phyloP scores from a whole-genome alignment of 2,329 filamentous ascomycete genomes.

The Fusarium sublunatum region DNA sequence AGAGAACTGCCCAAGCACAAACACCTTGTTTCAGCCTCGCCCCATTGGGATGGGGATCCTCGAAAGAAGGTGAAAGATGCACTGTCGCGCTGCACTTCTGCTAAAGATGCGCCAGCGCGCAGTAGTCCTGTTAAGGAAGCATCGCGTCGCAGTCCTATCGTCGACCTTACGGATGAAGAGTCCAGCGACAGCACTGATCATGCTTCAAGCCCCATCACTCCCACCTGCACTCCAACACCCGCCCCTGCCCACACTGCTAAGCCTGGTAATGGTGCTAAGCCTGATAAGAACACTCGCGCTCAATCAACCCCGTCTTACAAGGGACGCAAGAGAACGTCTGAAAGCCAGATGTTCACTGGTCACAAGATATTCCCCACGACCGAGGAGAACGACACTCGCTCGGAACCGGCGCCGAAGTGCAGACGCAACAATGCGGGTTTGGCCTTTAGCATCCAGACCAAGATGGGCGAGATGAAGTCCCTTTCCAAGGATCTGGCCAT shows the following conservation, averaged over 20 bases:
- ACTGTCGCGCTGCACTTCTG: too few relatives aligned
- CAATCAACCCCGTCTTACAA: too few relatives aligned
- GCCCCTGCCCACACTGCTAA: too few relatives aligned
- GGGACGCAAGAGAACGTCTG: background rate
- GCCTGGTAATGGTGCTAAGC: too few relatives aligned
- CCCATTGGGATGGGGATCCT: background rate
- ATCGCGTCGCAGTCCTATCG: too few relatives aligned
- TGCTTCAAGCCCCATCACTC: too few relatives aligned
- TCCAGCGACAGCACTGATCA: too few relatives aligned
- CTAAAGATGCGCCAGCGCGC: too few relatives aligned
- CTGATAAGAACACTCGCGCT: too few relatives aligned
- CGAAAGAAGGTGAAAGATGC: background rate
- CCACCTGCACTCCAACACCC: too few relatives aligned
- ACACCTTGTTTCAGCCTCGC: fast-evolving
- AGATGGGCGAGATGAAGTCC: background rate
- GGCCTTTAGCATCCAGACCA: background rate
- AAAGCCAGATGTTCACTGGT: background rate
- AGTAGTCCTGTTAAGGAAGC: too few relatives aligned
- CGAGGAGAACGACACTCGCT: background rate
- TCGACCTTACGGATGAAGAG: too few relatives aligned
- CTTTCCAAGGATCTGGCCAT: background rate
- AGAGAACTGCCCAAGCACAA: background rate
- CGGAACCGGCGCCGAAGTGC: background rate
- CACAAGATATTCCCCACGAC: background rate
- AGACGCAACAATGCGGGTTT: background rate